Evolutionary conservation across 495 filamentous ascomycete species (phyloP).

Genomic region (Acidiella bohemica): DNA sequence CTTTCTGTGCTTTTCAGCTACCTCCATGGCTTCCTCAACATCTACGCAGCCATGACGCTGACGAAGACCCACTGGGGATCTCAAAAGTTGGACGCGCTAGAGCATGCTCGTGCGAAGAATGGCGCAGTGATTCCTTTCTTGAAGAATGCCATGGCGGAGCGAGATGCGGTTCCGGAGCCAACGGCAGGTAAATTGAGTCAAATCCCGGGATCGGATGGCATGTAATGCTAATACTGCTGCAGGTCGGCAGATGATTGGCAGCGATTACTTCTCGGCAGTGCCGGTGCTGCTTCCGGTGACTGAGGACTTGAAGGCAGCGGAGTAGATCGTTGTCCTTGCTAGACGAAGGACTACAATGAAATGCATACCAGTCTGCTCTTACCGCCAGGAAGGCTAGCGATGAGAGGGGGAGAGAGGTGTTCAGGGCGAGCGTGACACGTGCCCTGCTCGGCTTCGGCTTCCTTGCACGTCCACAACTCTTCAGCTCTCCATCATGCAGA

Average conservation of each 20-base stretch:
- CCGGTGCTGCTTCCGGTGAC: no score
- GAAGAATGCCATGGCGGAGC: slow-evolving; percentile 1
- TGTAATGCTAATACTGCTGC: no score
- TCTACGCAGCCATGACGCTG: slow-evolving; percentile 53
- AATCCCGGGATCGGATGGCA: no score
- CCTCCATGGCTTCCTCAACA: slow-evolving; percentile 63
- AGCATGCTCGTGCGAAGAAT: slow-evolving; percentile 1
- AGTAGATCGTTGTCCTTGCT: neutral
- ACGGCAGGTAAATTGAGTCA: neutral
- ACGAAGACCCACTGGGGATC: slow-evolving; percentile 6
- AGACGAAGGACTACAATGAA: neutral
- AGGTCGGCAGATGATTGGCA: slow-evolving; percentile 1
- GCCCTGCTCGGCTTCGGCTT: no score
- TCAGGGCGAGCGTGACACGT: no score
- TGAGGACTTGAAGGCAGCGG: no score
- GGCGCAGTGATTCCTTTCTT: slow-evolving; percentile 8
- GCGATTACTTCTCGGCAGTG: slow-evolving; percentile 5
- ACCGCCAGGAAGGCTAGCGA: no score
- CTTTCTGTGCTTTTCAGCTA: slow-evolving; percentile 67
- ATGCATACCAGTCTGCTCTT: no score
- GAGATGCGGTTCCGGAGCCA: neutral
- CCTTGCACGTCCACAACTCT: no score
- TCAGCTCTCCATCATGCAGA: no score
- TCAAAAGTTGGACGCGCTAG: slow-evolving; percentile 7
- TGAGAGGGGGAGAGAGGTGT: no score